A percentile compares a stretch with the other conserved stretches of the same genome.
phyloP scores from a whole-genome alignment of 1,284 basidiomycete species.

The Pseudozyma sp. region DNA sequence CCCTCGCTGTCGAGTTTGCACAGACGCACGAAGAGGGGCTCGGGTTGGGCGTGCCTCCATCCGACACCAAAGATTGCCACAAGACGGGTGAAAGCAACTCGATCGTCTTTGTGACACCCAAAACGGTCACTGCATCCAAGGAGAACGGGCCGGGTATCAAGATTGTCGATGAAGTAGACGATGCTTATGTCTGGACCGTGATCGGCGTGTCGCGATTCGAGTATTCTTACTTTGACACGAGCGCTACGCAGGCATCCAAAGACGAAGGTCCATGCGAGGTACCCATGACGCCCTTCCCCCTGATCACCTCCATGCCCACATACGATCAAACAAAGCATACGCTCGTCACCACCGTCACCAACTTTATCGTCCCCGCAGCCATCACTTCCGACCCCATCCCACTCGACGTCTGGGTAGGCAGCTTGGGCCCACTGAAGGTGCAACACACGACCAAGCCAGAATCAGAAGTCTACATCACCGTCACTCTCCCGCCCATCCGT shows the following conservation, averaged over 20 bases:
- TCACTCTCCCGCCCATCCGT: slow-evolving; percentile 47
- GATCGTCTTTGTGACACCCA: slow-evolving; percentile 79
- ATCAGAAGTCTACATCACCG: slow-evolving; percentile 47
- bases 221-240: slow-evolving; percentile 92
- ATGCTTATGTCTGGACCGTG: slow-evolving; percentile 94
- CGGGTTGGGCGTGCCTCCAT: slow-evolving; percentile 72
- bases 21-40: slow-evolving; percentile 83
- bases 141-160: slow-evolving; percentile 74
- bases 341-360: slow-evolving; percentile 78
- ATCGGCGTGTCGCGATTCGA: slow-evolving; percentile 93
- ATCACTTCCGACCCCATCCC: slow-evolving; percentile 73
- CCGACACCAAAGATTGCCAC: slow-evolving; percentile 56
- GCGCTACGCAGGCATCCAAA: slow-evolving; percentile 79
- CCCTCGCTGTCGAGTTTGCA: slow-evolving; percentile 73
- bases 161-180: slow-evolving; percentile 86
- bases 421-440: slow-evolving; percentile 77
- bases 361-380: slow-evolving; percentile 46
- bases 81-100: slow-evolving; percentile 80
- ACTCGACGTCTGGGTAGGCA: slow-evolving; percentile 87
- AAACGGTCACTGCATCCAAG: slow-evolving; percentile 79
- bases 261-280: slow-evolving; percentile 73
- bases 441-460: slow-evolving; percentile 21
- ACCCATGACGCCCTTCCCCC: slow-evolving; percentile 83
- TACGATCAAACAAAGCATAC: slow-evolving; percentile 80
- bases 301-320: slow-evolving; percentile 81